phyloP scores from a whole-genome alignment of 495 filamentous ascomycete species.

The Thermochaetoides thermophila region DNA sequence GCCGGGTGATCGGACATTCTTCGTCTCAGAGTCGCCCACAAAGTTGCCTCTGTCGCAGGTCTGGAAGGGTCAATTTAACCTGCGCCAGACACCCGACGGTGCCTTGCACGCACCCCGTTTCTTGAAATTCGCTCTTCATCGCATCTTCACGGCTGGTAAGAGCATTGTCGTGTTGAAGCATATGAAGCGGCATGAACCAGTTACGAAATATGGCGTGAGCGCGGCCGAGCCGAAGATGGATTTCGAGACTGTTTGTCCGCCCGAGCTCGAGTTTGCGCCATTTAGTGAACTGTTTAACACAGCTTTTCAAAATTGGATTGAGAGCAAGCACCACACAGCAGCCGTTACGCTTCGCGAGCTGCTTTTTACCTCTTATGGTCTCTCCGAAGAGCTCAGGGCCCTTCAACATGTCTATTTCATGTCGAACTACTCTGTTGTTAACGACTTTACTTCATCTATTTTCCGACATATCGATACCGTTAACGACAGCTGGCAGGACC shows the following conservation, averaged over 20 bases:
- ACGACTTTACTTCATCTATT: conserved; percentile 48
- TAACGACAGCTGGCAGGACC: conserved; percentile 60
- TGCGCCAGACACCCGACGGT: conserved; percentile 41
- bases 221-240: conserved; percentile 30
- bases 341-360: conserved; percentile 46
- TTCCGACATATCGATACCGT: conserved; percentile 65
- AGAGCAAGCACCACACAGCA: conserved; percentile 52
- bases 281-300: conserved; percentile 60
- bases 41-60: conserved; percentile 46
- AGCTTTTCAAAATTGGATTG: conserved; percentile 58
- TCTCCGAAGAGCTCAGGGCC: conserved; percentile 50
- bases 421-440: conserved; percentile 48
- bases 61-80: conserved; percentile 62
- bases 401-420: conserved; percentile 60
- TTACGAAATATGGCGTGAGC: conserved; percentile 6
- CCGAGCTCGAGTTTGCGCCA: conserved; percentile 38
- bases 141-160: conserved; percentile 77
- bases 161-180: conserved; percentile 68
- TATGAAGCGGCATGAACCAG: conserved; percentile 30
- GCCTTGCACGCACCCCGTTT: conserved; percentile 55
- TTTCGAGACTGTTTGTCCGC: conserved; percentile 39
- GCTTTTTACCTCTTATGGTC: conserved; percentile 53
- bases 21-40: conserved; percentile 45
- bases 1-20: conserved; percentile 51
- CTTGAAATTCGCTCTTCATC: conserved; percentile 47